Conservation (phyloP, 139 green algal species). For the Coelastrella sp. region DNA sequence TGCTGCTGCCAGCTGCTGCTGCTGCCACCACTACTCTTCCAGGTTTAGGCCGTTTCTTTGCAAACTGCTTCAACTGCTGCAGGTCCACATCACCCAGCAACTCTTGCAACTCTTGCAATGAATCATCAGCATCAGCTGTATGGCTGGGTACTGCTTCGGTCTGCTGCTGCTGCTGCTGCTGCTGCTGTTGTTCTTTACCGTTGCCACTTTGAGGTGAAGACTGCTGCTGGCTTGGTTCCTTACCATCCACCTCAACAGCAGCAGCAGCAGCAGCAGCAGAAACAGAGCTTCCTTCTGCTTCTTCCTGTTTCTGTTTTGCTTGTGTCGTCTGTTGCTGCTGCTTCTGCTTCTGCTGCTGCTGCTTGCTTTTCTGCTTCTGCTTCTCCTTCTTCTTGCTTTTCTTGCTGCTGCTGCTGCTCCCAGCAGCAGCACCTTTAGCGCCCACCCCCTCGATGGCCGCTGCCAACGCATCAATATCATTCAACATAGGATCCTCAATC, state of each 20-base stretch:
- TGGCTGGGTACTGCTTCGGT: too few species aligned
- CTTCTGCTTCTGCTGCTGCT: constrained; percentile 13
- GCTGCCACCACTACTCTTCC: neutral
- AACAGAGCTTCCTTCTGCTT: too few species aligned
- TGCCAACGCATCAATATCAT: constrained; percentile 25
- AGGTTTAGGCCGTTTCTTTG: neutral
- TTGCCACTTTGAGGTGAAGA: too few species aligned
- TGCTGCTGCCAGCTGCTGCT: neutral
- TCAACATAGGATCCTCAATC: too few species aligned
- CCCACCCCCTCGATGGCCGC: constrained; percentile 10
- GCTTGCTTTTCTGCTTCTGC: neutral
- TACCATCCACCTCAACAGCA: neutral
- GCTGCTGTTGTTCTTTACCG: neutral
- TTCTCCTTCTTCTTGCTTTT: constrained; percentile 1
- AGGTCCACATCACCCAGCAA: neutral
- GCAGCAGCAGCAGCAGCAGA: neutral
- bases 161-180: neutral
- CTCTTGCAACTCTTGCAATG: neutral
- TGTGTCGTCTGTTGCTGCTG: neutral
- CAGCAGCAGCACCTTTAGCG: neutral
- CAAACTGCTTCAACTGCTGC: neutral
- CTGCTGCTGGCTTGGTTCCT: neutral
- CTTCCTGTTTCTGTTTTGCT: too few species aligned
- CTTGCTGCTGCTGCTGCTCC: neutral
- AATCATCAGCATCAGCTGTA: neutral